Evolutionary conservation across 2,329 filamentous ascomycete genomes (phyloP), one percentile per base, ranked within the genome.

Genomic region (Fusarium sp.): DNA sequence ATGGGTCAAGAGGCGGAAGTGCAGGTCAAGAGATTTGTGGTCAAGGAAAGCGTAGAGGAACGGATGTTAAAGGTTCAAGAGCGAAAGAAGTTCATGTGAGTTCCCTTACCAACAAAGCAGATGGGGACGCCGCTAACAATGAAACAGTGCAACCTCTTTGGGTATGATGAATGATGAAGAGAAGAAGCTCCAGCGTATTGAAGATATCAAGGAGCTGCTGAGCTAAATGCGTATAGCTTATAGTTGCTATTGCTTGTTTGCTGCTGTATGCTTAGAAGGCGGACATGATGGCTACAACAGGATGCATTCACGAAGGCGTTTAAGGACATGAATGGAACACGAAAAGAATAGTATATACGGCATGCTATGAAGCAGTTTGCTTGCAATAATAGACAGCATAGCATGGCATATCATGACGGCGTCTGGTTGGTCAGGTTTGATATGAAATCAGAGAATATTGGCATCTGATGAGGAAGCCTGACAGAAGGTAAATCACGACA

Each of bases 91-190:
- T 97, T 97, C 73, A 92, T 97, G 91, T 94, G 77, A 89, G 91
- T 90, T 13, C 57, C 15, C 38, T 53, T 0, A 30, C 13, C 20
- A 9, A n/a, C 16, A 33, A 26, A 8, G 38, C 26, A 33, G 33
- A 41, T 37, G 47, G 36, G 7, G 36, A n/a, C 16, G 41, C 46
- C 40, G 77, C 70, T 63, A 61, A 64, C 55, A 37, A 42, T 44
- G 26, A 31, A 23, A 49, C 61, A 97, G 94, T 81, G 96, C 96
- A n/a, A 94, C 92, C 16, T 96, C 92, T 0, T 82, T 99, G 34
- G 96, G 96, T 2, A 95, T 99, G 89, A 97, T 97, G 88, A 91
- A 86, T 56, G 94, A 97, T 65, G 94, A 97, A 69, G 94, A 97
- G 79, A 97, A 96, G 86, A 93, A 90, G 77, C 83, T 93, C 65